A percentile compares a stretch with the other conserved stretches of the same genome.
These are phyloP conservation scores for Pelagophyceae sp. DNA, from an alignment of 352 stramenopile species.

Conservation along the genomic window DNA sequence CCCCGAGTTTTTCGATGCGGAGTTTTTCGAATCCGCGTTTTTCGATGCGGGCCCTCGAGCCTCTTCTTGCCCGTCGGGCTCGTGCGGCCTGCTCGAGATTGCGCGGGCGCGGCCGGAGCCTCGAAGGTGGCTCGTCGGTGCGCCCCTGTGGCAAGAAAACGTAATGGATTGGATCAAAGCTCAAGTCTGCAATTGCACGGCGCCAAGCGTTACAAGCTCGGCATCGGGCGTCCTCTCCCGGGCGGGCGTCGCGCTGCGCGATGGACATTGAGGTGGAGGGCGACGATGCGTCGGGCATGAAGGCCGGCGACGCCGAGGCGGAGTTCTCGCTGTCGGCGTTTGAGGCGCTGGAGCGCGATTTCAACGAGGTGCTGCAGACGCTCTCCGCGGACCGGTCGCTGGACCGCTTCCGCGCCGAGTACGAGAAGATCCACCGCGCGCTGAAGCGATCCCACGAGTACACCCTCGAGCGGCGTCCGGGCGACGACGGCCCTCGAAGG, in stretches of 20 bases:
- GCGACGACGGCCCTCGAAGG: not conserved
- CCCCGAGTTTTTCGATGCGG: no score
- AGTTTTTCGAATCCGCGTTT: no score
- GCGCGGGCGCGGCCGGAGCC: no score
- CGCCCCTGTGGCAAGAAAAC: no score
- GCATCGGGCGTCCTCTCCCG: no score
- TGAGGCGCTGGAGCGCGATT: conserved; percentile 81
- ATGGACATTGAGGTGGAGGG: conserved; percentile 13
- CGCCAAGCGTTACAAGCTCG: no score
- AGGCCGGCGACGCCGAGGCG: conserved; percentile 21
- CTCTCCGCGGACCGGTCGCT: conserved; percentile 80
- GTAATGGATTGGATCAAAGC: no score
- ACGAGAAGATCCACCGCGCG: conserved; percentile 85
- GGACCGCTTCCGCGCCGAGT: conserved; percentile 83
- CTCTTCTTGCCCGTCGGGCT: no score
- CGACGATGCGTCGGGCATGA: not conserved
- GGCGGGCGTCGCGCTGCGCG: not conserved
- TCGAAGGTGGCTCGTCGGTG: no score
- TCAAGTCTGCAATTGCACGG: no score
- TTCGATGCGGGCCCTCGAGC: no score
- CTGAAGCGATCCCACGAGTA: conserved; percentile 76
- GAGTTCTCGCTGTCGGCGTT: conserved; percentile 48
- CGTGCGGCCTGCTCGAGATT: no score
- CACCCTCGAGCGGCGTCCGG: not conserved
- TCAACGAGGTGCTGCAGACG: conserved; percentile 74